Base-by-base conservation (phyloP, 2,329 filamentous ascomycete genomes). In the Apiospora pterosperma region DNA sequence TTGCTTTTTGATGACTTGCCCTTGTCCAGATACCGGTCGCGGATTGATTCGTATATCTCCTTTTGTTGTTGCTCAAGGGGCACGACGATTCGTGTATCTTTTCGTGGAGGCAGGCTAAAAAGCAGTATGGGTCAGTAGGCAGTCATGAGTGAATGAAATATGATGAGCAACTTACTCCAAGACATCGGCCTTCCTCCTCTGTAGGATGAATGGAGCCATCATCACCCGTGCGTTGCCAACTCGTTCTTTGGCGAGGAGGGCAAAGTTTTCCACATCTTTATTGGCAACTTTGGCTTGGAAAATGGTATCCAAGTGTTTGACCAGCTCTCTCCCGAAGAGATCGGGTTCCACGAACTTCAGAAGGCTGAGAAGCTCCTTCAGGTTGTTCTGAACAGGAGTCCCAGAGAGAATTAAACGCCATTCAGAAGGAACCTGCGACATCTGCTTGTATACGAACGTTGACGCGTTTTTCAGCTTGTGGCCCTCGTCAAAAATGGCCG, bases 281-380 rank as follows among this genome's bases (percentile, higher is more conserved):
- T 93, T 91, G 62, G 91, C 94, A 14, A 95, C 92, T 73, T 96
- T 97, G 74, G 96, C 92, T 69, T 92, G 93, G 80, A 99, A 99
- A 59, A 98, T 91, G 62, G 89, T 90, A 64, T 90, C 84, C n/a
- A 99, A 84, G 66, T 94, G 88, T 10, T 96, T 89, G 71, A 91
- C 88, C 68, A 90, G 88, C 39, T 68, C 63, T 34, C 90, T 86
- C 11, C 86, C 82, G 76, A 99, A 99, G 39, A 98, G 85, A 8
- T 86, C 80, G 0, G 96, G 96, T 77, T 98, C 90, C 72, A 99
- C 93, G 74, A 99, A 98, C n/a, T 90, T 92, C 14, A 99, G 85
- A 16, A 99, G 86, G 2, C 93, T 92, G 44, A 93, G 90, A 72
- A 99, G 87, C 78, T 99, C 96, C 74, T 95, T 90, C 23, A 99